Conservation (phyloP, 805 yeast species). For the Wickerhamomyces tratensis region DNA sequence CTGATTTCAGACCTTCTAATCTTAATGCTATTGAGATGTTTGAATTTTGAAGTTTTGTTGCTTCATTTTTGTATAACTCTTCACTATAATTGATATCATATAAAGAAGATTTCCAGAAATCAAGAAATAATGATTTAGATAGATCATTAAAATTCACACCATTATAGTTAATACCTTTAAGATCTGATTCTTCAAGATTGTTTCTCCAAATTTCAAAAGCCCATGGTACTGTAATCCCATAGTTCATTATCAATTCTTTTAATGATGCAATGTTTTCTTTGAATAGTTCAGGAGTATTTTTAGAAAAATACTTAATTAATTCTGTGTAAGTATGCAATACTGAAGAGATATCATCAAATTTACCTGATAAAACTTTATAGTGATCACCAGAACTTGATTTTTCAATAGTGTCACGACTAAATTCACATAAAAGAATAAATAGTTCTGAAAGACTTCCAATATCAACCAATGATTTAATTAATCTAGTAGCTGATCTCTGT, state of each 20-base stretch:
- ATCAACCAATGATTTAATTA: slow-evolving; percentile 36
- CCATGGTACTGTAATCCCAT: slow-evolving; percentile 47
- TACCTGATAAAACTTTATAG: slow-evolving; percentile 61
- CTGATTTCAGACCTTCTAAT: slow-evolving; percentile 13
- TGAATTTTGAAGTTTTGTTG: slow-evolving; percentile 26
- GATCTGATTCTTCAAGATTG: slow-evolving; percentile 21
- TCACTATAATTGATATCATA: slow-evolving; percentile 58
- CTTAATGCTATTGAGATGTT: slow-evolving; percentile 27
- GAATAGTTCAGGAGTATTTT: slow-evolving; percentile 21
- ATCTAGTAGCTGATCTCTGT: slow-evolving; percentile 34
- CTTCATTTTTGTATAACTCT: slow-evolving; percentile 38
- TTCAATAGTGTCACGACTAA: slow-evolving; percentile 29
- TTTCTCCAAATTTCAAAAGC: slow-evolving; percentile 73
- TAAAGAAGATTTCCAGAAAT: slow-evolving; percentile 68
- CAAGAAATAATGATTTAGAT: slow-evolving; percentile 34
- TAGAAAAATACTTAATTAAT: slow-evolving; percentile 42
- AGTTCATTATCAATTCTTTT: slow-evolving; percentile 29
- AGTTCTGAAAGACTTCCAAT: slow-evolving; percentile 47
- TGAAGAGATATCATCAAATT: slow-evolving; percentile 62
- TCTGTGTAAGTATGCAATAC: slow-evolving; percentile 60
- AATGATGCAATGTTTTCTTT: slow-evolving; percentile 28
- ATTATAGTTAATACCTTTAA: slow-evolving; percentile 6
- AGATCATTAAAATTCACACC: slow-evolving; percentile 20
- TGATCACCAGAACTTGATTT: slow-evolving; percentile 29
- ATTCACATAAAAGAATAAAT: slow-evolving; percentile 51